phyloP scores from a whole-genome alignment of 805 yeast genomes.

The Hanseniaspora opuntiae region DNA sequence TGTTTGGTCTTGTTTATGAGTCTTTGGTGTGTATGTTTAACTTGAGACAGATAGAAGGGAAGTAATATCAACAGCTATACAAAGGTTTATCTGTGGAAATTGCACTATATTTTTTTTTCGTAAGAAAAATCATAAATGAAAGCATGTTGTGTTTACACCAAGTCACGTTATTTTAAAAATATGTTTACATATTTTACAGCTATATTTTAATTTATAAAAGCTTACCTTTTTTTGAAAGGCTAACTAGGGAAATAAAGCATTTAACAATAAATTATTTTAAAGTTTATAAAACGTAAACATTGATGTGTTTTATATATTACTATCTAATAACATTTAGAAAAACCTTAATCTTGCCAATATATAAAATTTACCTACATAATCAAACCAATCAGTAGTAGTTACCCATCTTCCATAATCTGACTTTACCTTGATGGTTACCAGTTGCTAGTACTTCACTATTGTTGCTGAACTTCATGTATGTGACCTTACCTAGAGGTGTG shows the following conservation, averaged over 20 bases:
- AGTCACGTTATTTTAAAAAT: not conserved
- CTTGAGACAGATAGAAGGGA: too few relatives aligned
- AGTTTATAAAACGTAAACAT: not conserved
- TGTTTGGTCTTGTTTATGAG: not conserved
- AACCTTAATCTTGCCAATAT: too few relatives aligned
- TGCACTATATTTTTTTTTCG: too few relatives aligned
- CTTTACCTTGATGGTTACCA: slow-evolving; percentile 85
- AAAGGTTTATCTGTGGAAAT: too few relatives aligned
- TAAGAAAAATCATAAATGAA: too few relatives aligned
- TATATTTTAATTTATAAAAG: too few relatives aligned
- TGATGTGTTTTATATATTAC: not conserved
- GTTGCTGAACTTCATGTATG: slow-evolving; percentile 66
- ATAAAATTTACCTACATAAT: not conserved
- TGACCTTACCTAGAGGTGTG: slow-evolving; percentile 91
- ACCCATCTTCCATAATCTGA: slow-evolving; percentile 75
- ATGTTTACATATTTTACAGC: not conserved
- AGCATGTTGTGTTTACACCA: not conserved
- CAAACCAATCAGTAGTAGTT: slow-evolving; percentile 41
- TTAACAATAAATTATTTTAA: too few relatives aligned
- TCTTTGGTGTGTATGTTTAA: not conserved
- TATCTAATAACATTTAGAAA: not conserved
- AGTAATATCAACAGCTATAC: too few relatives aligned
- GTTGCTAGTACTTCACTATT: slow-evolving; percentile 70
- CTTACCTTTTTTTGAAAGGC: too few relatives aligned
- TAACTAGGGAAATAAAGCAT: too few relatives aligned